A percentile compares a stretch with the other conserved stretches of the same genome.
phyloP scores from a whole-genome alignment of 495 filamentous ascomycete genomes.

The Penicillium dipodomyicola region DNA sequence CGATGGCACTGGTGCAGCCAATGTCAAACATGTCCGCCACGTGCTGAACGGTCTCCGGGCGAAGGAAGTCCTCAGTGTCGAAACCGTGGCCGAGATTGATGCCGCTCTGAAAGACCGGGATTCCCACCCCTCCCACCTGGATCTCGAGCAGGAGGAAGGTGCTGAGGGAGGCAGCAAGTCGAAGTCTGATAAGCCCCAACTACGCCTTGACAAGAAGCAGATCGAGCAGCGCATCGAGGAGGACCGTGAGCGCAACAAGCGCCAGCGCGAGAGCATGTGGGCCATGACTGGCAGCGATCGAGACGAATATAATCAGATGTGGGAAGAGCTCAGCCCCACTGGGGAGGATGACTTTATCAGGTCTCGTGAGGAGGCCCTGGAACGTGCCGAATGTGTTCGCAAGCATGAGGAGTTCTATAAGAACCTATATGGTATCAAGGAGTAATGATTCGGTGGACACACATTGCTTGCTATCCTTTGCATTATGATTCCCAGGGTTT shows the following conservation, averaged over 20 bases:
- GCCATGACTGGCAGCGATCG: conserved; percentile 60
- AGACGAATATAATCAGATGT: conserved; percentile 66
- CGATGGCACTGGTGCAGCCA: conserved; percentile 87
- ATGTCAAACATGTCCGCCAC: conserved; percentile 86
- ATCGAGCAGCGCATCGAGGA: conserved; percentile 96
- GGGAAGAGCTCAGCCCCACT: conserved; percentile 77
- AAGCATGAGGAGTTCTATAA: conserved; percentile 11
- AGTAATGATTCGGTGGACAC: neutral
- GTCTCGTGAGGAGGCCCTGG: conserved; percentile 68
- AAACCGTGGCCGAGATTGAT: conserved; percentile 74
- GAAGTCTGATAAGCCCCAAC: conserved; percentile 35
- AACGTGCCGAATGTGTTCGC: conserved; percentile 38
- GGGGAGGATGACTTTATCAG: conserved; percentile 78
- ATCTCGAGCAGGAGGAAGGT: conserved; percentile 37
- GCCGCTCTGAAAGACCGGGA: conserved; percentile 76
- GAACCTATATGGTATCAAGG: conserved; percentile 3
- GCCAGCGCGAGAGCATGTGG: conserved; percentile 87
- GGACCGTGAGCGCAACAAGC: conserved; percentile 91
- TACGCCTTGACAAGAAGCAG: conserved; percentile 73
- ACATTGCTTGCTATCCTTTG: conserved; percentile 1
- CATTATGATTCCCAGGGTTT: neutral
- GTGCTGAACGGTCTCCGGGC: conserved; percentile 67
- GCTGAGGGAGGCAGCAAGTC: conserved; percentile 26
- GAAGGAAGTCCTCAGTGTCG: conserved; percentile 63
- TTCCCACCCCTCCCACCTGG: conserved; percentile 41